Evolutionary conservation across 768 basidiomycete genomes (phyloP).

Genomic region (Rhodotorula taiwanensis): DNA sequence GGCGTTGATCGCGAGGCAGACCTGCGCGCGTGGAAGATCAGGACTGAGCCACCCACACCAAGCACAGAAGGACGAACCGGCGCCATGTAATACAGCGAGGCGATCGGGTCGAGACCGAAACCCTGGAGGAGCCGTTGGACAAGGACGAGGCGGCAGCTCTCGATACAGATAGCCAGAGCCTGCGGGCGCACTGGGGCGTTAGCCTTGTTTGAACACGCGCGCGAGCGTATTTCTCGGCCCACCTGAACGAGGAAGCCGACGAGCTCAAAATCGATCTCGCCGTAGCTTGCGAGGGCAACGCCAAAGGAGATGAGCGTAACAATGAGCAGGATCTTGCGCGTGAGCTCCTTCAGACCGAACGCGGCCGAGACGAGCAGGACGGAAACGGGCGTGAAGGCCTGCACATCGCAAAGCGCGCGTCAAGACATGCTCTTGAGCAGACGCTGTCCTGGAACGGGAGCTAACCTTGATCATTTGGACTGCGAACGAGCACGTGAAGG

Average conservation of each 20-base stretch:
- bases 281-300: slow-evolving; percentile 78
- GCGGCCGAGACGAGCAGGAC: slow-evolving; percentile 88
- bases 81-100: slow-evolving; percentile 24
- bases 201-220: not conserved
- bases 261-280: slow-evolving; percentile 77
- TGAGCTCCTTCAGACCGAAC: slow-evolving; percentile 76
- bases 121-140: slow-evolving; percentile 91
- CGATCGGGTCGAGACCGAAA: slow-evolving; percentile 59
- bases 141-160: slow-evolving; percentile 88
- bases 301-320: slow-evolving; percentile 83
- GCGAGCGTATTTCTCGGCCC: not conserved
- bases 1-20: slow-evolving; percentile 82
- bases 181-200: not conserved
- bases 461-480: slow-evolving; percentile 50
- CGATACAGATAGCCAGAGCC: slow-evolving; percentile 55
- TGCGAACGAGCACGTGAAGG: not conserved
- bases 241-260: slow-evolving; percentile 77
- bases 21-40: slow-evolving; percentile 12
- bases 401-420: not conserved
- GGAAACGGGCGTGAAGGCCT: slow-evolving; percentile 85
- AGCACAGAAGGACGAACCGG: slow-evolving; percentile 30
- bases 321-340: slow-evolving; percentile 48
- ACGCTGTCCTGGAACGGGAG: not conserved
- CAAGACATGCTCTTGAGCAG: not conserved
- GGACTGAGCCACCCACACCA: no score